A percentile compares a stretch with the other conserved stretches of the same genome.
phyloP scores from a whole-genome alignment of 768 basidiomycete species.

The Leccinum fibrillosum region DNA sequence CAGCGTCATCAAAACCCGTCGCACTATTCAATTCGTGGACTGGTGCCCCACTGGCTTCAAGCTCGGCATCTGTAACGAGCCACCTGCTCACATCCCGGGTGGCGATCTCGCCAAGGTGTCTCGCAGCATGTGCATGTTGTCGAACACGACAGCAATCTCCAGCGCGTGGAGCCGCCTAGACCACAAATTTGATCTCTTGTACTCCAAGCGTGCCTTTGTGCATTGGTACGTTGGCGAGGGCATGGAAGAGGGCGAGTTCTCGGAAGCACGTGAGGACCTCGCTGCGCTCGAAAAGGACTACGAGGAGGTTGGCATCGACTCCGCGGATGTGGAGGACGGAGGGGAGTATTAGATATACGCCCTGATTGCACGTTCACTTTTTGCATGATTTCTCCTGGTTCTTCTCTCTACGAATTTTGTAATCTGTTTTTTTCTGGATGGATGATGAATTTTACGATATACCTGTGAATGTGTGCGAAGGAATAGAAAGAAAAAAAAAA shows the following conservation, averaged over 20 bases:
- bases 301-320: slow-evolving; percentile 72
- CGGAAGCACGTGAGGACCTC: slow-evolving; percentile 97
- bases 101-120: slow-evolving; percentile 77
- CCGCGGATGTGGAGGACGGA: slow-evolving; percentile 48
- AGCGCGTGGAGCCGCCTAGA: slow-evolving; percentile 69
- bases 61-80: slow-evolving; percentile 75
- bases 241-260: slow-evolving; percentile 95
- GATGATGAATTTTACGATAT: slow-evolving; percentile 36
- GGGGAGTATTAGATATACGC: slow-evolving; percentile 40
- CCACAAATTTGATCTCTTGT: slow-evolving; percentile 79
- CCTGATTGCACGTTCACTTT: slow-evolving; percentile 7
- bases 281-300: slow-evolving; percentile 99
- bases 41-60: slow-evolving; percentile 79
- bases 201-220: slow-evolving; percentile 59
- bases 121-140: slow-evolving; percentile 74
- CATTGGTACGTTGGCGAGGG: slow-evolving; percentile 74
- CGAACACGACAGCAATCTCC: slow-evolving; percentile 73
- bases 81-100: slow-evolving; percentile 70
- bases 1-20: slow-evolving; percentile 19
- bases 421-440: slow-evolving; percentile 23
- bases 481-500: background rate
- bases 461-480: background rate
- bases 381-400: slow-evolving; percentile 23
- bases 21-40: too few species aligned
- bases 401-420: slow-evolving; percentile 23